These are phyloP conservation scores for Cyclostephanos invisitatus DNA, from an alignment of 108 stramenopile genomes.

Conservation along the genomic window DNA sequence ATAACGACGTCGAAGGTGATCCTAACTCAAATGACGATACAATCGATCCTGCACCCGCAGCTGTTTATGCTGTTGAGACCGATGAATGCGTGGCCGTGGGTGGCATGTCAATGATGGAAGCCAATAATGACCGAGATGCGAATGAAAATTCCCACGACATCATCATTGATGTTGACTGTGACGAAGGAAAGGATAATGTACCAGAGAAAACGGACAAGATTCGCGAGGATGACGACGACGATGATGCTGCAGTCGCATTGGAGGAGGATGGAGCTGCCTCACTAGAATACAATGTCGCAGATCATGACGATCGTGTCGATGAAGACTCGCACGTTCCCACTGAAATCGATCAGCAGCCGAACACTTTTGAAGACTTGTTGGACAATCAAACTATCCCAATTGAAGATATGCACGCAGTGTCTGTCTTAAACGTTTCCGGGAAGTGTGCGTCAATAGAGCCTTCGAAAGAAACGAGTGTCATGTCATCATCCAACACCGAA, in stretches of 20 bases:
- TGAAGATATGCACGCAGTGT: not conserved
- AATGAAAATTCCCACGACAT: not conserved
- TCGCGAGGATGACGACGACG: slow-evolving; percentile 5
- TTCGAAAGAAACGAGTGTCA: not conserved
- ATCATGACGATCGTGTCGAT: not conserved
- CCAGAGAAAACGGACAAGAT: not conserved
- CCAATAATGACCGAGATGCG: not conserved
- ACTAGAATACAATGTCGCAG: not conserved
- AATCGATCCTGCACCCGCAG: not conserved
- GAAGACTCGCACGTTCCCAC: not conserved
- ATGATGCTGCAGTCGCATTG: slow-evolving; percentile 3
- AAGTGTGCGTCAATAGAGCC: not conserved
- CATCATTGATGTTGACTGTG: not conserved
- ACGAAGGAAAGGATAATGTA: not conserved
- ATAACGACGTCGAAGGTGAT: not conserved
- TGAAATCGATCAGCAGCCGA: not conserved
- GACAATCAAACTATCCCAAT: not conserved
- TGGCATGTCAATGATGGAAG: not conserved
- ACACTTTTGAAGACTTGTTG: not conserved
- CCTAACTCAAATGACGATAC: not conserved
- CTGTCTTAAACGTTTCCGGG: not conserved
- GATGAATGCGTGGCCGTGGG: not conserved
- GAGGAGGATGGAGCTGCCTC: not conserved
- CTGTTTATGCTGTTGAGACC: too few species aligned
- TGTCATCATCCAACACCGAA: not conserved